phyloP scores from a whole-genome alignment of 768 basidiomycete genomes.

The Dentipellis sp. region DNA sequence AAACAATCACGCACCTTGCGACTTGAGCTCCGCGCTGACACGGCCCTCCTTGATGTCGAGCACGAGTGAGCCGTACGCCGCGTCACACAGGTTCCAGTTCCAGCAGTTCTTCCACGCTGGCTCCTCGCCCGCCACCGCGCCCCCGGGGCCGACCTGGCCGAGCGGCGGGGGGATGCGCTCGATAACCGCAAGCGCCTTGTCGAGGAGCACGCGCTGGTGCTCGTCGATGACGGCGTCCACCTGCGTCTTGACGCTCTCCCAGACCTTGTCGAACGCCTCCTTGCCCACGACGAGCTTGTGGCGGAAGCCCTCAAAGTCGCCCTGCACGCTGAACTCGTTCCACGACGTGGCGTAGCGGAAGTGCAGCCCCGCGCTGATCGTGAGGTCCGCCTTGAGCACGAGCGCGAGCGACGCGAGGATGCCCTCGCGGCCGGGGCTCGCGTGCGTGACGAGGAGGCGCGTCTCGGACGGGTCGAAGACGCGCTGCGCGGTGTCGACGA shows the following conservation, averaged over 20 bases:
- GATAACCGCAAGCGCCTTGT: conserved; percentile 82
- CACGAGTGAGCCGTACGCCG: conserved; percentile 82
- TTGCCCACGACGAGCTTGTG: conserved; percentile 72
- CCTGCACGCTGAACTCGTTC: conserved; percentile 93
- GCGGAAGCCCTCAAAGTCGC: conserved; percentile 81
- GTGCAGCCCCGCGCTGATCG: conserved; percentile 89
- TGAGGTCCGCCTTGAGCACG: conserved; percentile 88
- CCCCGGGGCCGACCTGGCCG: conserved; percentile 32
- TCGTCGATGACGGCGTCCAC: conserved; percentile 91
- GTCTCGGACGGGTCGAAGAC: conserved; percentile 92
- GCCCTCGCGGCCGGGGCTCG: conserved; percentile 88
- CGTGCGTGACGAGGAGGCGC: conserved; percentile 86
- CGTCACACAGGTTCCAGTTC: conserved; percentile 98
- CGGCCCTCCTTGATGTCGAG: conserved; percentile 89
- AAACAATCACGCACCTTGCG: conserved; percentile 57
- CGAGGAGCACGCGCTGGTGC: conserved; percentile 75
- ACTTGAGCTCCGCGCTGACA: conserved; percentile 86
- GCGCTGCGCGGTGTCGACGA: conserved; percentile 93
- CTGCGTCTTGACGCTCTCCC: conserved; percentile 87
- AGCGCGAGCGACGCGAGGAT: conserved; percentile 86
- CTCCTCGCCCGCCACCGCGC: conserved; percentile 61
- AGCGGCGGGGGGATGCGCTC: conserved; percentile 63
- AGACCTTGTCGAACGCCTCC: conserved; percentile 84
- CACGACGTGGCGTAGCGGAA: conserved; percentile 95
- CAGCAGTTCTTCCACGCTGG: conserved; percentile 98